phyloP scores from a whole-genome alignment of 2,329 filamentous ascomycete genomes.

The Corinectria fuckeliana region DNA sequence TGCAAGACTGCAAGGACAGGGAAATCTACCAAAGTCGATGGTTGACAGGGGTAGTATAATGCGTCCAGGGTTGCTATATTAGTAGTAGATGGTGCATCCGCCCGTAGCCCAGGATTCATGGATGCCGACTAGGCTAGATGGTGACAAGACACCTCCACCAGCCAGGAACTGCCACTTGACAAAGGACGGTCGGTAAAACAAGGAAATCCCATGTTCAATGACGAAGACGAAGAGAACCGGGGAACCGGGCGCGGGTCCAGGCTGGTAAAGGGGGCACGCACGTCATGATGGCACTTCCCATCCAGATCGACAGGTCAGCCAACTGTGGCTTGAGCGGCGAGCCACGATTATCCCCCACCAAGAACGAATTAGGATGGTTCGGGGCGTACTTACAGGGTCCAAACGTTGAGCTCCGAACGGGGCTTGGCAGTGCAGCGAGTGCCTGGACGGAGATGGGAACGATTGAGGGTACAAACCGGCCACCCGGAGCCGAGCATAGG shows the following conservation, averaged over 20 bases:
- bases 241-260: conserved; percentile 31
- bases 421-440: too few relatives aligned
- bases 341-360: conserved; percentile 27
- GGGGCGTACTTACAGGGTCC: conserved; percentile 13
- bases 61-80: conserved; percentile 41
- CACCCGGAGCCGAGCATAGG: conserved; percentile 32
- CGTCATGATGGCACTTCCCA: conserved; percentile 30
- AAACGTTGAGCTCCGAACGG: conserved; percentile 20
- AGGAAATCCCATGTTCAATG: conserved; percentile 29
- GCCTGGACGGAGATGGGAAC: conserved; percentile 28
- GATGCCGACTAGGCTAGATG: conserved; percentile 35
- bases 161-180: conserved; percentile 36
- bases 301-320: conserved; percentile 32
- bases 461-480: conserved; percentile 32
- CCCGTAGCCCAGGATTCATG: conserved; percentile 28
- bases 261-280: conserved; percentile 35
- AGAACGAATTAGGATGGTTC: conserved; percentile 21
- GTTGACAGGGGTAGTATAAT: conserved; percentile 40
- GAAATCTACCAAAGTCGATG: conserved; percentile 29
- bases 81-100: conserved; percentile 37
- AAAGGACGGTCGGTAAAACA: conserved; percentile 29
- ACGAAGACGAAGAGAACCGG: conserved; percentile 25
- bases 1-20: conserved; percentile 26
- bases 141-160: conserved; percentile 36
- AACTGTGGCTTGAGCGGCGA: conserved; percentile 30